Percentiles rank a stretch among this genome's conserved stretches.
Evolutionary conservation across 768 basidiomycete genomes (phyloP).

Genomic region (Kwoniella bestiolae): DNA sequence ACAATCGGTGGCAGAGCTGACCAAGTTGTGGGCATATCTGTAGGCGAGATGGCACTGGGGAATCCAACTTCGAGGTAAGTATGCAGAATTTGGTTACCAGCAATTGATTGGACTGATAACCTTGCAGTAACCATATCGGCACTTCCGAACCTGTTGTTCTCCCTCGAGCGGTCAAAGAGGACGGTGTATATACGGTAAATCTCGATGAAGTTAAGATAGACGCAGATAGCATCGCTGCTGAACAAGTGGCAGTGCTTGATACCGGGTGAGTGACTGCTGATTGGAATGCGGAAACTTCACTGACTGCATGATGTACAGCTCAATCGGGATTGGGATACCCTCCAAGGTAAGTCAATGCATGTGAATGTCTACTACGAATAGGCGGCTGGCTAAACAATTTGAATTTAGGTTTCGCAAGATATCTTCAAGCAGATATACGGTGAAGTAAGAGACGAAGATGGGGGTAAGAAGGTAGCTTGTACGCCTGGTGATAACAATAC

Average conservation of each 20-base stretch:
- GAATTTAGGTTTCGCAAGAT: neutral
- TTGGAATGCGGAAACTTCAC: neutral
- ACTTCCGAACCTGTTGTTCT: no score
- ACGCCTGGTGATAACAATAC: neutral
- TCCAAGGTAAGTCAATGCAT: neutral
- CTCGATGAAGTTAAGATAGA: neutral
- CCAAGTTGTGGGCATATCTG: no score
- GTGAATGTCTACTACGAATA: neutral
- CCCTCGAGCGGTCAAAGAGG: neutral
- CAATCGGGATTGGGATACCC: constrained; percentile 1
- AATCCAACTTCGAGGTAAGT: no score
- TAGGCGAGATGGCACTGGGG: constrained; percentile 11
- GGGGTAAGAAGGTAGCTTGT: constrained; percentile 1
- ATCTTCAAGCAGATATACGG: neutral
- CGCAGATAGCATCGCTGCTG: neutral
- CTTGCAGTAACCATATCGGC: no score
- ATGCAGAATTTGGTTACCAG: no score
- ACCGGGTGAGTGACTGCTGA: neutral
- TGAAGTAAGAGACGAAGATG: neutral
- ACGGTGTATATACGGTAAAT: neutral
- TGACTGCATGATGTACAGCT: neutral
- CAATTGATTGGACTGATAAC: no score
- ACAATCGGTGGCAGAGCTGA: no score
- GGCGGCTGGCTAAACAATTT: neutral
- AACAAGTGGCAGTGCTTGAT: neutral